These are phyloP conservation scores for Epicoccum sorghinum DNA, from an alignment of 2,329 filamentous ascomycete species.

Conservation along the genomic window DNA sequence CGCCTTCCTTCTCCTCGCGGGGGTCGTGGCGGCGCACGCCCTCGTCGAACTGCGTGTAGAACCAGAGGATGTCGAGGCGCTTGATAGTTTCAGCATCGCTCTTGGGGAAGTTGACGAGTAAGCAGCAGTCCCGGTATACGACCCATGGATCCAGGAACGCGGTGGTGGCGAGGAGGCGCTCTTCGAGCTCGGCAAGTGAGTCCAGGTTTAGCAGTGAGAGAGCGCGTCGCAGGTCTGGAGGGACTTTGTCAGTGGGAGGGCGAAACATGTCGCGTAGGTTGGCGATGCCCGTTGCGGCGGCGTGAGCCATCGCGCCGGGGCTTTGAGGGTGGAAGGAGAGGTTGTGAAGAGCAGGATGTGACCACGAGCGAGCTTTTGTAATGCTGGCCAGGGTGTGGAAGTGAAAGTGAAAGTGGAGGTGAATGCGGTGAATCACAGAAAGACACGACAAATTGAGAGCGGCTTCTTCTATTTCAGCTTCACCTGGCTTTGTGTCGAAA, in stretches of 20 bases:
- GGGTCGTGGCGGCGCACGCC: constrained; percentile 35
- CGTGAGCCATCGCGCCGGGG: neutral
- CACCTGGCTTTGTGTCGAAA: no score
- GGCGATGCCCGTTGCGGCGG: neutral
- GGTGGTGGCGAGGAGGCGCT: constrained; percentile 33
- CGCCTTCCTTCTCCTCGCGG: constrained; percentile 22
- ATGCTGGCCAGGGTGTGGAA: neutral
- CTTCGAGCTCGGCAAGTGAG: constrained; percentile 31
- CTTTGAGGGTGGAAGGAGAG: neutral
- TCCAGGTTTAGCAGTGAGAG: constrained; percentile 32
- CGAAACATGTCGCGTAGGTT: constrained; percentile 25
- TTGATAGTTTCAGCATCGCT: constrained; percentile 23
- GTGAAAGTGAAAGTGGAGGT: neutral
- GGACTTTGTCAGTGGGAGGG: constrained; percentile 21
- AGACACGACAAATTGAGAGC: no score
- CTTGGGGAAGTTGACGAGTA: constrained; percentile 23
- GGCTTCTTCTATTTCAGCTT: no score
- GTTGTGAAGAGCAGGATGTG: neutral
- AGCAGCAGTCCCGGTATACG: constrained; percentile 36
- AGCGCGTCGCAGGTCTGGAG: constrained; percentile 27
- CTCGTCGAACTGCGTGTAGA: constrained; percentile 42
- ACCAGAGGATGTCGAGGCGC: constrained; percentile 36
- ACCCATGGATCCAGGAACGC: constrained; percentile 43
- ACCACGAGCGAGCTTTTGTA: no score
- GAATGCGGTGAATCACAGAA: no score